phyloP scores from a whole-genome alignment of 78 protist species.

The slime mould (Dictyostelium discoideum) region dicty_2.7 NC_007090.3:3028001-3028500 shows the following conservation, averaged over 20 bases:
- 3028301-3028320: not conserved
- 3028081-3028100: not conserved
- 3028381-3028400: not conserved
- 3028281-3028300: not conserved
- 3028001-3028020: not conserved
- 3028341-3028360: not conserved
- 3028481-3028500: not conserved
- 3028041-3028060: not conserved
- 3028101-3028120: not conserved
- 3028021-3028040: constrained; percentile 29
- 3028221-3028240: not conserved
- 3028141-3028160: not conserved
- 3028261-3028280: no score
- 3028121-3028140: not conserved
- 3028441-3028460: not conserved
- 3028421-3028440: not conserved
- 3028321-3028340: not conserved
- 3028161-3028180: not conserved
- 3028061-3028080: not conserved
- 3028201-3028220: constrained; percentile 8
- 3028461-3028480: not conserved
- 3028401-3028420: constrained; percentile 19
- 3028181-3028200: not conserved
- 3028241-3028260: no score
- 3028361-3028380: constrained; percentile 15